Evolutionary conservation across 305 asterid species (phyloP), one percentile per base, ranked within the genome.

Genomic region (Salvia sclarea): DNA sequence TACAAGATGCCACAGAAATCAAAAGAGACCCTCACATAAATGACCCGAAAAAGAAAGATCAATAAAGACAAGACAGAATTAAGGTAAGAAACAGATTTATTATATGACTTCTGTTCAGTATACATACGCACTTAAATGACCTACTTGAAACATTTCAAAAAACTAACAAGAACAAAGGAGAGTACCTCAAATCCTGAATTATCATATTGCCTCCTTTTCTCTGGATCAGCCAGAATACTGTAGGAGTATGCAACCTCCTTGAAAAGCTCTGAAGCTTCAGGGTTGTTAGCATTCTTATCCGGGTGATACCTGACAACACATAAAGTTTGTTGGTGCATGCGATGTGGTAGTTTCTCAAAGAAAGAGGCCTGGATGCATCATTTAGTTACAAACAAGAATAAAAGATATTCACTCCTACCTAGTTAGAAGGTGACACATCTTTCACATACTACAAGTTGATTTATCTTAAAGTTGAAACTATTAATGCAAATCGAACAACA

Each of bases 221-320:
- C 98, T 5, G 97, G 98, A 76, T 95, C 99, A 0, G 99, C 88
- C 72, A 92, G 79, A 78, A 95, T 88, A 85, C 92, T 89, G 75
- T 95, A 91, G 16, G 99, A 95, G 83, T 89, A 91, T 63, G 99
- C 99, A 69, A 95, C 99, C 85, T 91, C 98, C 81, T 91, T 91
- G 85, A 94, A 94, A 69, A 81, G 95, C 71, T 91, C 99, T 31
- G 99, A 88, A 50, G 99, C 99, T 88, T 94, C 97, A 53, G 98
- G 98, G 82, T 94, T 94, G 75, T 81, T 89, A 56, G 91, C 97
- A 83, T 91, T 91, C 84, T 94, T 94, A 79, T 94, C 99, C 3
- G 98, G 99, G 82, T 94, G 99, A 85, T 94, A 94, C 87, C 98
- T 94, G 87, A 75, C 64, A 71, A 64, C 44, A 49, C 35, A 53